Conservation (phyloP, 441 rosid genomes). For the Adansonia madagascariensis region DNA sequence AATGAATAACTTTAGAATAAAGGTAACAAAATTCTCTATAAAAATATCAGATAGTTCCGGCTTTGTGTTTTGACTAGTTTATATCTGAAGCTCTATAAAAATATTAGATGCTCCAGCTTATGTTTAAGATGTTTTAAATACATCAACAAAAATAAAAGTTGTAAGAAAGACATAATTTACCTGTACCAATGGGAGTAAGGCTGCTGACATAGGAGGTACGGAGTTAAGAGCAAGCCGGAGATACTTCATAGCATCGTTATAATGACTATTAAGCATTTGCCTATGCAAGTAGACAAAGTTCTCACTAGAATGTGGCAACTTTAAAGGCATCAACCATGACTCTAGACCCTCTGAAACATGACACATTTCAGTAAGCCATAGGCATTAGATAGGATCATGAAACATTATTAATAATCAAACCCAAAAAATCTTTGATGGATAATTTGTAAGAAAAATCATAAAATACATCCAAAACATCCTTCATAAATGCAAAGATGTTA, state of each 20-base stretch:
- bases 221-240: constrained; percentile 54
- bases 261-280: constrained; percentile 46
- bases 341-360: constrained; percentile 52
- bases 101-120: constrained; percentile 3
- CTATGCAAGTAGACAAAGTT: constrained; percentile 32
- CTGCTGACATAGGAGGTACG: constrained; percentile 45
- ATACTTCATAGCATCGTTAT: constrained; percentile 64
- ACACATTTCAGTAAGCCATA: constrained; percentile 26
- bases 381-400: not conserved
- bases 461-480: not conserved
- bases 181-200: constrained; percentile 80
- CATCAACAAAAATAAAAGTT: not conserved
- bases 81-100: not conserved
- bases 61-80: not conserved
- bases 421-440: not conserved
- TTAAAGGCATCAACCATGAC: constrained; percentile 78
- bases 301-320: constrained; percentile 50
- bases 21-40: not conserved
- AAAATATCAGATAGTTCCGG: not conserved
- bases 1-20: not conserved
- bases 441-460: not conserved
- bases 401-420: constrained; percentile 18
- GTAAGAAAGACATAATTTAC: constrained; percentile 38
- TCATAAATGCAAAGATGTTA: constrained; percentile 8
- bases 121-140: not conserved